These are phyloP conservation scores for Metschnikowia santaceciliae DNA, from an alignment of 805 yeast species.

Conservation along the genomic window DNA sequence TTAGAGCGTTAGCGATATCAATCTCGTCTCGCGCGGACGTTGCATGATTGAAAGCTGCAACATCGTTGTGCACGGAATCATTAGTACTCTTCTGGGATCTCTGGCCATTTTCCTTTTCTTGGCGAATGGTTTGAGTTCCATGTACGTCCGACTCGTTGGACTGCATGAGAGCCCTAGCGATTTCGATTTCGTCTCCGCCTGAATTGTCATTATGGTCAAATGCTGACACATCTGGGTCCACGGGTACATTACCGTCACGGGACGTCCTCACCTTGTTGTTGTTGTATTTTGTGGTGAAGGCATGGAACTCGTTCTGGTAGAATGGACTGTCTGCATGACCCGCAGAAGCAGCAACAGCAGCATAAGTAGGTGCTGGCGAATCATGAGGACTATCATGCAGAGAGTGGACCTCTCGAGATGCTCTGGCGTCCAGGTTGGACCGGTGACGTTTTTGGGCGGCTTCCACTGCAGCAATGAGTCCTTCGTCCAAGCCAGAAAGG, in stretches of 20 bases:
- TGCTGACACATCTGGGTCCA: constrained; percentile 54
- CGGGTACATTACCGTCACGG: constrained; percentile 38
- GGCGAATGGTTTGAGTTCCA: background rate
- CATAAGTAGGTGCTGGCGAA: constrained; percentile 22
- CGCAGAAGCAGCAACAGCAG: constrained; percentile 34
- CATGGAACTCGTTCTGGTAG: constrained; percentile 13
- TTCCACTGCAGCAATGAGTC: constrained; percentile 57
- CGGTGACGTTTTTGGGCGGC: constrained; percentile 46
- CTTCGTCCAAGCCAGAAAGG: constrained; percentile 41
- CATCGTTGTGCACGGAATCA: background rate
- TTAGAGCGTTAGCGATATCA: constrained; percentile 3
- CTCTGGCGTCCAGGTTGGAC: constrained; percentile 18
- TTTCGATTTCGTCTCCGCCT: constrained; percentile 55
- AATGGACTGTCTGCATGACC: constrained; percentile 18
- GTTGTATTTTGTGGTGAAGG: constrained; percentile 10
- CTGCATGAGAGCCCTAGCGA: constrained; percentile 62
- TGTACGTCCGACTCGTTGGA: constrained; percentile 42
- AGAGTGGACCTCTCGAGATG: constrained; percentile 3
- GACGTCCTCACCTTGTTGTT: constrained; percentile 5
- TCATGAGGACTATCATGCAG: constrained; percentile 5
- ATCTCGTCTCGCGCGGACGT: background rate
- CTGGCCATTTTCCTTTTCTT: background rate
- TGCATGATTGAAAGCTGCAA: background rate
- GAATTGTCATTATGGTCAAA: constrained; percentile 24
- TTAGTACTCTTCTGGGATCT: background rate